Evolutionary conservation across 257 asterid species (phyloP).

Genomic region (Catharanthus roseus): DNA sequence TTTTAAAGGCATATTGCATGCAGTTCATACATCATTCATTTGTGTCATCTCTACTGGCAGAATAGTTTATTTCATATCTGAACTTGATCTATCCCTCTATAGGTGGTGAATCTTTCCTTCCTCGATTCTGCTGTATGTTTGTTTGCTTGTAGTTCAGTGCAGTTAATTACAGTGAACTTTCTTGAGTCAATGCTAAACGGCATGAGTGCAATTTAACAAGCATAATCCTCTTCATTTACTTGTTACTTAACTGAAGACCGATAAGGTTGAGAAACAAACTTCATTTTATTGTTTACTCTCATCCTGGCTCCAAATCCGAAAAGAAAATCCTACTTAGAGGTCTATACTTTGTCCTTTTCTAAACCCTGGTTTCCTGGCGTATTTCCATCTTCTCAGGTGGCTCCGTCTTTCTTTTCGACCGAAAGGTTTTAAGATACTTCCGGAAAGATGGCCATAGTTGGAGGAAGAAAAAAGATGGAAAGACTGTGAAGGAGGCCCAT

Average conservation of each 20-base stretch:
- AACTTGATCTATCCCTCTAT: too few species aligned
- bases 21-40: too few species aligned
- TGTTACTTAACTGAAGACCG: not conserved
- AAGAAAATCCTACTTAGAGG: too few species aligned
- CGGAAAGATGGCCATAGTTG: slow-evolving; percentile 96
- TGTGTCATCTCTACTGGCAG: too few species aligned
- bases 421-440: slow-evolving; percentile 84
- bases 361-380: slow-evolving; percentile 11
- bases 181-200: not conserved
- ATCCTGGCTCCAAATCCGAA: not conserved
- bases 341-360: not conserved
- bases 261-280: not conserved
- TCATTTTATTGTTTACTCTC: not conserved
- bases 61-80: too few species aligned
- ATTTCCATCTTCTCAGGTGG: slow-evolving; percentile 61
- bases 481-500: slow-evolving; percentile 96
- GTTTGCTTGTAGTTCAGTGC: not conserved
- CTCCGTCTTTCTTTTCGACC: slow-evolving; percentile 89
- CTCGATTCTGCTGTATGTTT: not conserved
- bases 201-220: not conserved
- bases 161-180: not conserved
- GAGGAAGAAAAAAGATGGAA: slow-evolving; percentile 97
- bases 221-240: not conserved
- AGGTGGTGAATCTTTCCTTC: too few species aligned
- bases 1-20: not conserved